Evolutionary conservation across 2,329 filamentous ascomycete species (phyloP).

Genomic region (Aureobasidium sp.): DNA sequence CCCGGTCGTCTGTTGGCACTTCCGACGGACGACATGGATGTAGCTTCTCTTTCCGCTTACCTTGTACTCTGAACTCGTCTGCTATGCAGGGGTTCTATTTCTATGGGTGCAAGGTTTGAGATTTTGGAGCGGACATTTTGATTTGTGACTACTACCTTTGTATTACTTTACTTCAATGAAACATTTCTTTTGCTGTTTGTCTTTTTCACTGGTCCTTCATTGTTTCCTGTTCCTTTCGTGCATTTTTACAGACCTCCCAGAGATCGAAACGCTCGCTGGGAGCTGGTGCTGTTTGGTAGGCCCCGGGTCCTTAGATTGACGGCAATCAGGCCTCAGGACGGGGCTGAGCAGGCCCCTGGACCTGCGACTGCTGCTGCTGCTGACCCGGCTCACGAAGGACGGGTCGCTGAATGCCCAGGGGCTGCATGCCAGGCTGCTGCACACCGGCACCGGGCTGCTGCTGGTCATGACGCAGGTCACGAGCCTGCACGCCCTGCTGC

Average conservation of each 20-base stretch:
- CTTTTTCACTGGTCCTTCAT: no score
- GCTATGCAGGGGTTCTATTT: slow-evolving; percentile 8
- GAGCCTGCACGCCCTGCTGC: neutral
- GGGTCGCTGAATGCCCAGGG: no score
- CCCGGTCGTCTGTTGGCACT: slow-evolving; percentile 5
- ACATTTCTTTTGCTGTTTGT: no score
- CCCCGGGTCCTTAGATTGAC: neutral
- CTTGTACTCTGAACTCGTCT: slow-evolving; percentile 1
- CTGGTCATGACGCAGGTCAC: neutral
- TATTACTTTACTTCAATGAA: no score
- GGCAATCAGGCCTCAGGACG: neutral
- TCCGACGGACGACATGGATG: slow-evolving; percentile 7
- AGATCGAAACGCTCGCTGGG: no score
- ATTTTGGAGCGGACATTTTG: neutral
- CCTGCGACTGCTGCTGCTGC: no score
- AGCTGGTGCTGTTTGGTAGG: neutral
- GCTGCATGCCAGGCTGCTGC: no score
- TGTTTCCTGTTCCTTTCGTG: neutral
- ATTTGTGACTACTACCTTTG: neutral
- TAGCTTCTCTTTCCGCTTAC: slow-evolving; percentile 9
- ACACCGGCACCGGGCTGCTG: neutral
- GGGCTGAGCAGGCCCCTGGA: neutral
- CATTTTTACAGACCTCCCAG: neutral
- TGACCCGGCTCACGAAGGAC: no score
- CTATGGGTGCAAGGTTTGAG: neutral